These are phyloP conservation scores for Cyberlindnera veronae DNA, from an alignment of 805 yeast species.

Conservation along the genomic window DNA sequence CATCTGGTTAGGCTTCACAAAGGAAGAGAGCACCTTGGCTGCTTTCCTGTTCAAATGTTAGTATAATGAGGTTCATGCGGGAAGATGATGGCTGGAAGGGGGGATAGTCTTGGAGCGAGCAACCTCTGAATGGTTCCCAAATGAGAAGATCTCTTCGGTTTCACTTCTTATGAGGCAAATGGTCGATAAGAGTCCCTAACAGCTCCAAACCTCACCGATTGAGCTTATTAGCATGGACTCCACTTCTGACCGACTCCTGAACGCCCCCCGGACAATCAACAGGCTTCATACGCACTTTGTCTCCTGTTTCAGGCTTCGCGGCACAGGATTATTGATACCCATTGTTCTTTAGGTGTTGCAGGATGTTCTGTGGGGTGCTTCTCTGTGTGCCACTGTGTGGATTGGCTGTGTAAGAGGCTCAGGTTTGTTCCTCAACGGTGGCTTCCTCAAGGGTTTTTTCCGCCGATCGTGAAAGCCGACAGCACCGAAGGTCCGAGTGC, in stretches of 20 bases:
- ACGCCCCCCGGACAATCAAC: not conserved
- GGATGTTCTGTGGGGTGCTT: not conserved
- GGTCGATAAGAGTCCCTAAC: too few species aligned
- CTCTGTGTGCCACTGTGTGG: too few species aligned
- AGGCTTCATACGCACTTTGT: slow-evolving; percentile 55
- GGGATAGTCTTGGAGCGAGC: too few species aligned
- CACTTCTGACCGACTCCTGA: not conserved
- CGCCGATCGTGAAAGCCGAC: slow-evolving; percentile 2
- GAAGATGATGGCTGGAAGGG: not conserved
- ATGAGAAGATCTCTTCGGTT: too few species aligned
- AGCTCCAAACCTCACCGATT: too few species aligned
- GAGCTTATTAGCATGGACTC: too few species aligned
- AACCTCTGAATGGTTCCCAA: too few species aligned
- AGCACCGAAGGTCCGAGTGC: slow-evolving; percentile 3
- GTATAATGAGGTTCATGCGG: slow-evolving; percentile 14
- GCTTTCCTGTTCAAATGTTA: slow-evolving; percentile 61
- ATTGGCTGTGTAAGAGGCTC: too few species aligned
- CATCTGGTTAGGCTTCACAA: slow-evolving; percentile 91
- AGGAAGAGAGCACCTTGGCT: slow-evolving; percentile 84
- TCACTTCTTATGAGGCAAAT: too few species aligned
- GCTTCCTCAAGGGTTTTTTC: not conserved
- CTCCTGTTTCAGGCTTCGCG: slow-evolving; percentile 84
- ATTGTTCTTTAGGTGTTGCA: slow-evolving; percentile 28
- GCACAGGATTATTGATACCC: slow-evolving; percentile 94
- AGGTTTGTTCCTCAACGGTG: too few species aligned